These are phyloP conservation scores for Chamaenerion angustifolium DNA, from an alignment of 345 rosid species.

Conservation along the genomic window DNA sequence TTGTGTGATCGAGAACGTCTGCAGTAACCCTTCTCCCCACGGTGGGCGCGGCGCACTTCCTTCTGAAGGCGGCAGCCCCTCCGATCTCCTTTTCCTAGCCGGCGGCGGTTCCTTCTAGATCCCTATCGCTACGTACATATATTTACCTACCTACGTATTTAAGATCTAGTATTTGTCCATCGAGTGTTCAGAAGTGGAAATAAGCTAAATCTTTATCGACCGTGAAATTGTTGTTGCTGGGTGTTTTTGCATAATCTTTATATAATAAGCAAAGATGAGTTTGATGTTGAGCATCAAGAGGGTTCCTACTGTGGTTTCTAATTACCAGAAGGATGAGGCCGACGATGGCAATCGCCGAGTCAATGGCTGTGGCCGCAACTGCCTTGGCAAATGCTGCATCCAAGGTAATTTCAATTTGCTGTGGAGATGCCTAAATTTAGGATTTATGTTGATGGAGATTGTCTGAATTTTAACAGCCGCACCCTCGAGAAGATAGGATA, in stretches of 20 bases:
- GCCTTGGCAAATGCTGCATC: slow-evolving; percentile 55
- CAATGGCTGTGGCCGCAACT: slow-evolving; percentile 70
- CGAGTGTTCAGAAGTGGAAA: too few species aligned
- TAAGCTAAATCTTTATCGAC: too few species aligned
- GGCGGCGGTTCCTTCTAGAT: slow-evolving; percentile 58
- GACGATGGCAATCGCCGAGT: slow-evolving; percentile 38
- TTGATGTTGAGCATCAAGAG: slow-evolving; percentile 79
- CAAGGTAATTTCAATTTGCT: slow-evolving; percentile 30
- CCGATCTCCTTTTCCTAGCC: slow-evolving; percentile 97
- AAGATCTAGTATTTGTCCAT: too few species aligned
- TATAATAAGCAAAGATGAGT: neutral
- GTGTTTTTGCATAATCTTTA: neutral
- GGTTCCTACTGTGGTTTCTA: slow-evolving; percentile 78
- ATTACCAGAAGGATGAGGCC: slow-evolving; percentile 66
- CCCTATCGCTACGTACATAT: neutral
- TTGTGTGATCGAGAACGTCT: slow-evolving; percentile 31
- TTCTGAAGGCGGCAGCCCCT: slow-evolving; percentile 99
- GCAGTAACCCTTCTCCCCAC: slow-evolving; percentile 92
- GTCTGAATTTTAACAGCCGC: neutral
- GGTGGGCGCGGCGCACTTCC: slow-evolving; percentile 99
- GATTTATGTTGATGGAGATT: neutral
- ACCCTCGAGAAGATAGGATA: too few species aligned
- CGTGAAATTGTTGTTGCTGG: too few species aligned
- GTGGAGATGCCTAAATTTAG: too few species aligned
- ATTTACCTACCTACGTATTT: too few species aligned